phyloP scores from a whole-genome alignment of 2,329 filamentous ascomycete species.

The Botryotinia globosa region DNA sequence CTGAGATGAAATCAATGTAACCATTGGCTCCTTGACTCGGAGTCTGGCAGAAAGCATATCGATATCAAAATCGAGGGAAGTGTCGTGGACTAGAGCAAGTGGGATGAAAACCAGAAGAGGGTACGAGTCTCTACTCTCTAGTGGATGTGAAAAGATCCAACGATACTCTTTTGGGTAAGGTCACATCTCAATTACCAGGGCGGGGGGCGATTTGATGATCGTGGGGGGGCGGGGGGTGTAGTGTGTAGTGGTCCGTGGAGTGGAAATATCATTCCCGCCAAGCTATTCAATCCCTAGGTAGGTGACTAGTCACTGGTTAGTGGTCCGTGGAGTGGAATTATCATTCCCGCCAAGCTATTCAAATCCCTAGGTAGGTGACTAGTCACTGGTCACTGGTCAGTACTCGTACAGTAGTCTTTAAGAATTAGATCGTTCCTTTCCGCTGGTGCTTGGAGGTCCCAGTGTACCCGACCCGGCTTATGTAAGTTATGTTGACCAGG shows the following conservation, averaged over 20 bases:
- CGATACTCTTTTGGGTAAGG: not conserved
- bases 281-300: not conserved
- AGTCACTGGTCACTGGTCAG: no score
- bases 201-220: not conserved
- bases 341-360: not conserved
- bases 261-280: not conserved
- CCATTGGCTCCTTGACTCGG: not conserved
- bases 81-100: not conserved
- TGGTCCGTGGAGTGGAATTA: not conserved
- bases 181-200: not conserved
- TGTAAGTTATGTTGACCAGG: not conserved
- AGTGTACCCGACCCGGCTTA: not conserved
- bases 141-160: not conserved
- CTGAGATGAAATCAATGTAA: not conserved
- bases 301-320: no score
- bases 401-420: no score
- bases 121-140: not conserved
- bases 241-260: no score
- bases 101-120: not conserved
- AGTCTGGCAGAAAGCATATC: no score
- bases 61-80: not conserved
- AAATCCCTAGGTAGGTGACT: no score
- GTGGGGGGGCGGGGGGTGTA: not conserved
- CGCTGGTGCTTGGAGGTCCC: slow-evolving; percentile 5
- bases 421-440: not conserved